Percentiles rank a stretch among this genome's conserved stretches.
Evolutionary conservation across 495 filamentous ascomycete genomes (phyloP).

Genomic region (Choiromyces venosus): DNA sequence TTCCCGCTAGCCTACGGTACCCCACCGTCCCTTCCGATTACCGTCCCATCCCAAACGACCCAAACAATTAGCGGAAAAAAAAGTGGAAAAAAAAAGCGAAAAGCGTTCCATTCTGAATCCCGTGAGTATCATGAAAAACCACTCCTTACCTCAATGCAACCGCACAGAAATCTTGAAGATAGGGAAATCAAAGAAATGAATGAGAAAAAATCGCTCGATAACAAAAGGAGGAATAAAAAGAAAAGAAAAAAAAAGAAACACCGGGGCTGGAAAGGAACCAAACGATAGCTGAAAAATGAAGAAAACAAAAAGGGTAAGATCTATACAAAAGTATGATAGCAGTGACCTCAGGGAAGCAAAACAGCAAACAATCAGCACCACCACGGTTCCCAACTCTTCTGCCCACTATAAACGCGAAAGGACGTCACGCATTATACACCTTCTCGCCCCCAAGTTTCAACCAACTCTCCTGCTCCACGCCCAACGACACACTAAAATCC

Average conservation of each 20-base stretch:
- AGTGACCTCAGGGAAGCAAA: background rate
- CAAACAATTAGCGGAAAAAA: background rate
- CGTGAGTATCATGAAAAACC: constrained; percentile 3
- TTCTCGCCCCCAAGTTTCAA: background rate
- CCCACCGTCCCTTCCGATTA: background rate
- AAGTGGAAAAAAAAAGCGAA: background rate
- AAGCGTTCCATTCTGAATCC: background rate
- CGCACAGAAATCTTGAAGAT: background rate
- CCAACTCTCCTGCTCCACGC: background rate
- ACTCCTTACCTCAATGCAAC: background rate
- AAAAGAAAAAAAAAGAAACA: background rate
- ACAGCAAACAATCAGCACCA: background rate
- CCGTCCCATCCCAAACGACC: background rate
- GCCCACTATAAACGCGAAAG: background rate
- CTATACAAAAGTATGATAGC: constrained; percentile 1
- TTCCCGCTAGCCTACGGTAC: background rate
- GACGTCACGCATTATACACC: background rate
- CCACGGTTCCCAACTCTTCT: background rate
- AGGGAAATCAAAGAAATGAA: background rate
- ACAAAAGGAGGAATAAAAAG: background rate
- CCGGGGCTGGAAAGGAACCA: background rate
- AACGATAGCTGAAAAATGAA: background rate
- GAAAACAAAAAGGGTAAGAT: background rate
- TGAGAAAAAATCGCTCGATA: background rate
- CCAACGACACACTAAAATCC: background rate